These are phyloP conservation scores for Brassica juncea DNA, from an alignment of 345 rosid genomes.

Conservation along the genomic window DNA sequence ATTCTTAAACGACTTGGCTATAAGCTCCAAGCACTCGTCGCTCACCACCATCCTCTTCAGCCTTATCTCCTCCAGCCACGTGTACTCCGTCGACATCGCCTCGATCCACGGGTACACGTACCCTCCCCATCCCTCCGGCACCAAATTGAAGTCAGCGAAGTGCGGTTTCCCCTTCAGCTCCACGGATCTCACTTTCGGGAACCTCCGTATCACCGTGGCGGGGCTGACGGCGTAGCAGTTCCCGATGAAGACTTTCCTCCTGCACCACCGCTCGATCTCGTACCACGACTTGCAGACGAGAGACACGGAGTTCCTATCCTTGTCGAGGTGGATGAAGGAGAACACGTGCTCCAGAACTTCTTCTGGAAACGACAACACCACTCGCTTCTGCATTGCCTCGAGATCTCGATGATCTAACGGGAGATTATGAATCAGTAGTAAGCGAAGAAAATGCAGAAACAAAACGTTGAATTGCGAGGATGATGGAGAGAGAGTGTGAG, in stretches of 20 bases:
- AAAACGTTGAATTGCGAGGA: background rate
- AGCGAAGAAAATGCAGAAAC: background rate
- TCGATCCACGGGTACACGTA: constrained; percentile 76
- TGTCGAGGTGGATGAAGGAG: constrained; percentile 61
- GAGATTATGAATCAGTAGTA: background rate
- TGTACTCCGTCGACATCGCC: constrained; percentile 57
- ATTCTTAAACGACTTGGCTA: constrained; percentile 74
- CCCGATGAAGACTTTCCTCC: constrained; percentile 74
- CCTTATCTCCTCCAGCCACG: constrained; percentile 53
- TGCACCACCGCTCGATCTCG: constrained; percentile 78
- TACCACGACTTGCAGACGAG: constrained; percentile 92
- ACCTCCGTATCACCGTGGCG: constrained; percentile 56
- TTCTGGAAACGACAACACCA: constrained; percentile 74
- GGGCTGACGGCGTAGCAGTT: constrained; percentile 92
- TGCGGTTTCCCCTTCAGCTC: constrained; percentile 94
- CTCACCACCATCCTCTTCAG: too few species aligned
- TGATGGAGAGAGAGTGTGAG: background rate
- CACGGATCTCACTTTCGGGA: constrained; percentile 82
- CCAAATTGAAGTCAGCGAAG: constrained; percentile 91
- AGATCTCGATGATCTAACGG: background rate
- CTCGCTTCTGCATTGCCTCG: constrained; percentile 32
- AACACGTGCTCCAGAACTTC: constrained; percentile 89
- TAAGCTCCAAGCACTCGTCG: constrained; percentile 69
- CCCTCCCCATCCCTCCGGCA: constrained; percentile 96
- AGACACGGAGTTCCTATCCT: constrained; percentile 80